Conservation (phyloP, 441 rosid species). For the Aleurites moluccanus region DNA sequence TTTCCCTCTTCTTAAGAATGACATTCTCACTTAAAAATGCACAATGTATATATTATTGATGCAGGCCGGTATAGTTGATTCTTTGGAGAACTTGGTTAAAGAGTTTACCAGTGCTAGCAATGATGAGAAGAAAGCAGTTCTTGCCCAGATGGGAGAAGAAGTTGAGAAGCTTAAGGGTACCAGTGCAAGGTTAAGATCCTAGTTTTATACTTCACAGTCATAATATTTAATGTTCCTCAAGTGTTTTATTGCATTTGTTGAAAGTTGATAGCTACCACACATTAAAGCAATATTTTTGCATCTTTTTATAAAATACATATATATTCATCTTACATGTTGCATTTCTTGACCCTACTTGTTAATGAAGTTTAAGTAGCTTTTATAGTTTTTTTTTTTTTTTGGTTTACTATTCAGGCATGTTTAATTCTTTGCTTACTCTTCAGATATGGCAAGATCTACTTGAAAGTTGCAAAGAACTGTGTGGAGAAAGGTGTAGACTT, state of each 20-base stretch:
- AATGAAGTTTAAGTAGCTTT: neutral
- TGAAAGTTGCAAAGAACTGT: constrained; percentile 65
- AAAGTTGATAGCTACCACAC: neutral
- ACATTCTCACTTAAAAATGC: neutral
- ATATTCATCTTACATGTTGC: neutral
- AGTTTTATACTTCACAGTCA: neutral
- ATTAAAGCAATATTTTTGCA: neutral
- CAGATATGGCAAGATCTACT: constrained; percentile 77
- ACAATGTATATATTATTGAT: constrained; percentile 9
- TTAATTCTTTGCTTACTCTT: constrained; percentile 3
- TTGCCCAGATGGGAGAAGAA: constrained; percentile 70
- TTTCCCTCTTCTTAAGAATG: neutral
- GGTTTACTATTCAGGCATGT: neutral
- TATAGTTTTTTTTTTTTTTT: neutral
- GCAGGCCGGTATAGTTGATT: constrained; percentile 83
- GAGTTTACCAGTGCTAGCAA: constrained; percentile 66
- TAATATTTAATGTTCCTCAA: neutral
- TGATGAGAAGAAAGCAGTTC: constrained; percentile 70
- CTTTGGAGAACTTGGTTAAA: constrained; percentile 71
- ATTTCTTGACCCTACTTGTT: neutral
- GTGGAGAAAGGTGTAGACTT: constrained; percentile 74
- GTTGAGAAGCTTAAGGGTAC: constrained; percentile 71
- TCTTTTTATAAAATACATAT: neutral
- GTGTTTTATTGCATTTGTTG: neutral
- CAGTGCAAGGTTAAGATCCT: constrained; percentile 44